Base-by-base conservation (phyloP, 306 rosid genomes). In the Trifolium repens region DNA sequence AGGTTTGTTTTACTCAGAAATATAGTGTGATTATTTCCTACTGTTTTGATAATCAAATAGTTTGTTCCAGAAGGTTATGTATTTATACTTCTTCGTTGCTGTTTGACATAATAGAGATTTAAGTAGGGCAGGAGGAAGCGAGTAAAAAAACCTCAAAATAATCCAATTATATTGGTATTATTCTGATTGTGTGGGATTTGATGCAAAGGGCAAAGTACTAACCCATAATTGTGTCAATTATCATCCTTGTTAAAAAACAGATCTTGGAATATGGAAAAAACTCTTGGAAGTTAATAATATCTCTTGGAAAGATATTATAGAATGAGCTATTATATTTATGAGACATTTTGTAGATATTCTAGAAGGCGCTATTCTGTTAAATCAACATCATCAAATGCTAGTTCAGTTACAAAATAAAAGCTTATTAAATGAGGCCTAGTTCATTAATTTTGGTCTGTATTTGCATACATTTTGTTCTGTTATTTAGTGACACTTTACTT, bases 1-100 rank as follows among this genome's bases (percentile, higher is more conserved):
- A 88, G 96, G 98, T 93, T 88, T 71, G 63, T 70, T 73, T 86
- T 69, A 37, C 65, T 79, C 54, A 10, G 10, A 77, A 49, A 19
- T 61, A 76, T 57, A 72, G 57, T 64, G 24, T 68, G 47, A 37
- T 46, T 62, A 35, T 67, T 69, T 17, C 15, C 17, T 62, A 13
- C 15, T 15, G 3, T 63, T 30, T 46, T 62, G 46, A 37, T 63
- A 8, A 7, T 75, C 17, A 71, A 32, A 16, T 9, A 15, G 34
- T 62, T 69, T 63, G 34, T 47, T 68, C 44, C 52, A 26, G 71
- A 74, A 35, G 65, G 4, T 34, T 27, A 26, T 17, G 75, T 67
- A 8, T 53, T 24, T 69, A 32, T 60, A n/a, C 74, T 67, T 37
- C 52, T 73, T 27, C 52, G 74, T 12, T 15, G 63, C 35, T 13